Conservation (phyloP, 192 early-diverging fungal species). For the Blastocladiella britannica region DNA sequence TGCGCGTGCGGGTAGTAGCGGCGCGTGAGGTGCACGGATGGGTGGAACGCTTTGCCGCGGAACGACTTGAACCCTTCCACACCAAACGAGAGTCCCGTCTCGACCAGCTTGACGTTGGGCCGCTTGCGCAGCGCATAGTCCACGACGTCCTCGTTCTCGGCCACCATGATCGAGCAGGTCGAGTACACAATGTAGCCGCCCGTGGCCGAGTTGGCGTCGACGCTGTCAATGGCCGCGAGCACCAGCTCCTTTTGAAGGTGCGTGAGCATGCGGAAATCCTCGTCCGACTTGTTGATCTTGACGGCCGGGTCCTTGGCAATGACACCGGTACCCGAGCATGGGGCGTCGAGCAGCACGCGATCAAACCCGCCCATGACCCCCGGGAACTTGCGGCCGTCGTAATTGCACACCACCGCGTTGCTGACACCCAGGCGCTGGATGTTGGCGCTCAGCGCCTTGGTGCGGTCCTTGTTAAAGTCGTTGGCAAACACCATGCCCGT, state of each 20-base stretch:
- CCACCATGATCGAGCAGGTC: constrained; percentile 92
- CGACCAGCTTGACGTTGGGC: constrained; percentile 80
- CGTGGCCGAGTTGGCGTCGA: constrained; percentile 75
- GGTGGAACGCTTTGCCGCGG: constrained; percentile 74
- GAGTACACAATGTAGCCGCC: constrained; percentile 97
- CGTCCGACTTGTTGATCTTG: constrained; percentile 82
- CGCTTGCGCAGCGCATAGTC: constrained; percentile 86
- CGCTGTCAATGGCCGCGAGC: constrained; percentile 86
- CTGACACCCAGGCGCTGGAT: constrained; percentile 70
- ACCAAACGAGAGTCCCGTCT: constrained; percentile 80
- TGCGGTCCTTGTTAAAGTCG: constrained; percentile 84
- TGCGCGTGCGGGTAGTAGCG: constrained; percentile 93
- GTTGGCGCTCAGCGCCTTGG: constrained; percentile 77
- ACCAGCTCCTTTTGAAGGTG: constrained; percentile 93
- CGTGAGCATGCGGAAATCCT: constrained; percentile 81
- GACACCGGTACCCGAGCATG: constrained; percentile 96
- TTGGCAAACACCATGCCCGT: constrained; percentile 94
- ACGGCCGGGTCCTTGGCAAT: constrained; percentile 94
- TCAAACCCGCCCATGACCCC: constrained; percentile 93
- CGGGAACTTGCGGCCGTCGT: constrained; percentile 96
- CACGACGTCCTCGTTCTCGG: constrained; percentile 95
- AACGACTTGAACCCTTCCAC: constrained; percentile 75
- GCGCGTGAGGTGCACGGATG: constrained; percentile 53
- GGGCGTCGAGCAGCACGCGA: constrained; percentile 87
- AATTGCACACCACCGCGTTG: constrained; percentile 80